Evolutionary conservation across 2,329 filamentous ascomycete genomes (phyloP).

Genomic region (Trematosphaeria pertusa): DNA sequence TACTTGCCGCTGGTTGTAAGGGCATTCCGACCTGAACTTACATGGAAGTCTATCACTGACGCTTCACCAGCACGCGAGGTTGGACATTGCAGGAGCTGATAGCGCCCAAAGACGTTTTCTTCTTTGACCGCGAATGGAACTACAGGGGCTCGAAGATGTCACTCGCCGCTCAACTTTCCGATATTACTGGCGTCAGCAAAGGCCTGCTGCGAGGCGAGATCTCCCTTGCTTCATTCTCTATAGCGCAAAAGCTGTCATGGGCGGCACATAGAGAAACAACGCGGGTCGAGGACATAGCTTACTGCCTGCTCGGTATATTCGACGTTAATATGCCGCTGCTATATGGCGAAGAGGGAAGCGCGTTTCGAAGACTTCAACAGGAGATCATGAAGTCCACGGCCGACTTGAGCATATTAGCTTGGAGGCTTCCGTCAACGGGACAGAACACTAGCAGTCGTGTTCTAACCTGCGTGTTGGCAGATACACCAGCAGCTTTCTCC

Average conservation of each 20-base stretch:
- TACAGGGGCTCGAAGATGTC: constrained; percentile 7
- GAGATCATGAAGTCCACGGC: constrained; percentile 17
- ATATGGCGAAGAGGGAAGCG: constrained; percentile 34
- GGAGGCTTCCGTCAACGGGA: neutral
- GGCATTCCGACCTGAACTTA: too few species aligned
- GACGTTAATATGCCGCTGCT: constrained; percentile 33
- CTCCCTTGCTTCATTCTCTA: neutral
- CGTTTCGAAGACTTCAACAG: constrained; percentile 24
- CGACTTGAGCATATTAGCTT: constrained; percentile 17
- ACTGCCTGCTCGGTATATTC: constrained; percentile 37
- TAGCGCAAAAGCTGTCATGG: constrained; percentile 23
- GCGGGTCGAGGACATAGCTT: constrained; percentile 32
- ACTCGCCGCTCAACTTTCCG: neutral
- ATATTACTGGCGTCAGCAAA: constrained; percentile 5
- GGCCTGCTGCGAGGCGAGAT: neutral
- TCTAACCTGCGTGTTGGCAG: neutral
- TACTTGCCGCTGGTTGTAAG: too few species aligned
- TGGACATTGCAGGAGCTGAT: too few species aligned
- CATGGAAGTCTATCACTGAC: too few species aligned
- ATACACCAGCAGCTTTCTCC: neutral
- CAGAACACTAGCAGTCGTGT: too few species aligned
- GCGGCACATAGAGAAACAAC: constrained; percentile 11
- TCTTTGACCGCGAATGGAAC: constrained; percentile 14
- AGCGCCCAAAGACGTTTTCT: constrained; percentile 4
- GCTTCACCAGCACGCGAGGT: too few species aligned